phyloP scores from a whole-genome alignment of 2,329 filamentous ascomycete species.

The Epichloe scottii region DNA sequence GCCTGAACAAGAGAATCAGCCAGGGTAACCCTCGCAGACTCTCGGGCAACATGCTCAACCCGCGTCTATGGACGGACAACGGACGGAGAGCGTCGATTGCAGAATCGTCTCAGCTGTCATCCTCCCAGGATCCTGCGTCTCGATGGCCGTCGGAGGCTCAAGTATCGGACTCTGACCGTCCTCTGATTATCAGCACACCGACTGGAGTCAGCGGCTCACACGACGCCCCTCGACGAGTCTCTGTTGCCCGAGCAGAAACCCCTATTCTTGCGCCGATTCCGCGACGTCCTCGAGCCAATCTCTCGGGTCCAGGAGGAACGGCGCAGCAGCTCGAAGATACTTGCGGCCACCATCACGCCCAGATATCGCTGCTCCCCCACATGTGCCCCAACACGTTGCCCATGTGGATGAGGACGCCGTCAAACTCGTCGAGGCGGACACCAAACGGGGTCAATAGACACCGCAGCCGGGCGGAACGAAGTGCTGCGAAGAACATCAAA shows the following conservation, averaged over 20 bases:
- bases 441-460: constrained; percentile 32
- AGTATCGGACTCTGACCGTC: constrained; percentile 31
- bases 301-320: constrained; percentile 26
- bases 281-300: constrained; percentile 31
- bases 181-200: constrained; percentile 49
- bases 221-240: constrained; percentile 27
- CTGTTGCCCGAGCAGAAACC: constrained; percentile 25
- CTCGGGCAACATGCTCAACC: constrained; percentile 27
- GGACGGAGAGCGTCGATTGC: neutral
- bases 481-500: constrained; percentile 49
- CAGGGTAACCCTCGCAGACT: constrained; percentile 27
- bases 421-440: constrained; percentile 22
- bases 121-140: neutral
- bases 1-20: constrained; percentile 24
- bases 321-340: constrained; percentile 45
- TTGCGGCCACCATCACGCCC: constrained; percentile 26
- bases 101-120: neutral
- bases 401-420: constrained; percentile 24
- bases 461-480: constrained; percentile 44
- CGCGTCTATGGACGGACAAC: constrained; percentile 3
- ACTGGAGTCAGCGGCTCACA: constrained; percentile 41
- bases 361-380: constrained; percentile 4
- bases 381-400: constrained; percentile 12
- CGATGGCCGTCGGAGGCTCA: neutral
- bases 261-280: constrained; percentile 41